A percentile compares a stretch with the other conserved stretches of the same genome.
Evolutionary conservation across 768 basidiomycete species (phyloP).

Genomic region (Amanita pseudoporphyria): DNA sequence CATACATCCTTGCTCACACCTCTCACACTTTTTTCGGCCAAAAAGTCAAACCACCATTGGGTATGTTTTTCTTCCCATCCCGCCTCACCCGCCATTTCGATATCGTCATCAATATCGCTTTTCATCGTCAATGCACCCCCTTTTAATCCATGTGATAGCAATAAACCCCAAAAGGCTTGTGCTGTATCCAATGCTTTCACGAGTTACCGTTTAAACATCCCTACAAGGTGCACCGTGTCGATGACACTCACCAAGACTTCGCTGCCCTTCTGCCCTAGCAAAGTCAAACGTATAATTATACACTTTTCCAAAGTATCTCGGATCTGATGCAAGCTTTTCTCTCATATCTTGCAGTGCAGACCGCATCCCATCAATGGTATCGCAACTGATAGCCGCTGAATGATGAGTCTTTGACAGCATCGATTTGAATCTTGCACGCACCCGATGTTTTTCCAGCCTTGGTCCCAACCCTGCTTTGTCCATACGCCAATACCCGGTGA

Average conservation of each 20-base stretch:
- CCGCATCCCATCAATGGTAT: constrained; percentile 56
- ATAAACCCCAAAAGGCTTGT: constrained; percentile 67
- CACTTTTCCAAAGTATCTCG: constrained; percentile 64
- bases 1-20: constrained; percentile 87
- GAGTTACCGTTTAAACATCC: background rate
- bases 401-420: background rate
- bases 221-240: background rate
- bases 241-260: constrained; percentile 56
- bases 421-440: constrained; percentile 15
- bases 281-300: constrained; percentile 80
- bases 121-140: constrained; percentile 50
- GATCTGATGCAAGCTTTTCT: constrained; percentile 50
- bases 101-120: constrained; percentile 30
- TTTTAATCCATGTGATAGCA: constrained; percentile 61
- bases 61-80: constrained; percentile 60
- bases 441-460: constrained; percentile 74
- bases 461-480: constrained; percentile 61
- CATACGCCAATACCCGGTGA: constrained; percentile 68
- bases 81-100: constrained; percentile 34
- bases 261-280: constrained; percentile 63
- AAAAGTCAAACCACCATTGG: constrained; percentile 73
- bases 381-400: constrained; percentile 34
- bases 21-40: constrained; percentile 53
- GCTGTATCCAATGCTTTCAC: constrained; percentile 43
- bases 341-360: constrained; percentile 43